Base-by-base conservation (phyloP, 768 basidiomycete genomes). In the Amanita molliuscula region DNA sequence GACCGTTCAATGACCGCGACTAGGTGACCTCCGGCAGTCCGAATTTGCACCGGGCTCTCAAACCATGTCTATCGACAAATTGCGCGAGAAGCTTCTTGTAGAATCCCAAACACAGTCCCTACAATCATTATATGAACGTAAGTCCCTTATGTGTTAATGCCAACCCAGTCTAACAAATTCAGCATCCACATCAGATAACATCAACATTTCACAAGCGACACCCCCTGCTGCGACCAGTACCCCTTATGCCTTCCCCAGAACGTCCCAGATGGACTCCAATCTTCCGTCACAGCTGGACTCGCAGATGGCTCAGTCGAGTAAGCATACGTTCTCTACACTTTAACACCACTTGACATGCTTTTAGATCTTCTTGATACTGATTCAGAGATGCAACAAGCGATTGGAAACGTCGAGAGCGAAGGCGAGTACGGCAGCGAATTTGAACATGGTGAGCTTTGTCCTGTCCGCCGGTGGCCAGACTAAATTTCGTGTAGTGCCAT, bases 381-480 rank as follows among this genome's bases (percentile, higher is more conserved):
- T 56, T 81, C 82, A 2, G 82, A 82, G 56, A 86, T 87, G 84
- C 80, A 79, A 48, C 72, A 75, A 47, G 77, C 71, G 8, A 76
- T 87, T 58, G 70, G 75, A 25, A 76, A 69, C 18, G 58, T 79
- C 51, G 75, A 78, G 47, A 78, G 72, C 56, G 78, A 68, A 54
- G 79, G 77, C 33, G 49, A 43, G 6, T 41, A 25, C 18, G 49
- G 20, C 35, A 20, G 20, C 18, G 49, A 50, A 36, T 35, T 33
- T 25, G 41, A 44, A 7, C 41, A 50, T n/a, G 42, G 49, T 50
- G 18, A 13, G 41, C 18, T 8, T 13, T 9, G 15, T 18, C 10
- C 31, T 23, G 33, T 11, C 13, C n/a, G 3, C 28, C 3, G 9
- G 23, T 31, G 25, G 13, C 35, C 20, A n/a, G 7, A 35, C 20